These are phyloP conservation scores for Chrysanthemum seticuspe DNA, from an alignment of 129 eudicot genomes.

Conservation along the genomic window DNA sequence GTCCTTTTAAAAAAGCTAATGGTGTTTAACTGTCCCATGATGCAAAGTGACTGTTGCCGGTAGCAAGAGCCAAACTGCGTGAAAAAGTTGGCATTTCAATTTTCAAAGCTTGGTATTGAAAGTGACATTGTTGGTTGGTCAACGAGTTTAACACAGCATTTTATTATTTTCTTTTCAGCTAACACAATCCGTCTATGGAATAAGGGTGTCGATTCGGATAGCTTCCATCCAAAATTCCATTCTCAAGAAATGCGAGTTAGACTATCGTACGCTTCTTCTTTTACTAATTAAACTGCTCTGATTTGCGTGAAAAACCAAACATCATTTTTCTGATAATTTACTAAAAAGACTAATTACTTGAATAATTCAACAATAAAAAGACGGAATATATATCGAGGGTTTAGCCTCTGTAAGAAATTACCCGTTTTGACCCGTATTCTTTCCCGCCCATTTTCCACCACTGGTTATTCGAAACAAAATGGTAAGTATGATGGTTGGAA, in stretches of 20 bases:
- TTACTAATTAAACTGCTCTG: not conserved
- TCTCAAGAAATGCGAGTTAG: slow-evolving; percentile 87
- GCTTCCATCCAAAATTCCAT: slow-evolving; percentile 81
- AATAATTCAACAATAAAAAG: too few relatives aligned
- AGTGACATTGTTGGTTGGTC: not conserved
- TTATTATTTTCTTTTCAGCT: slow-evolving; percentile 43
- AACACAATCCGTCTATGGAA: slow-evolving; percentile 93
- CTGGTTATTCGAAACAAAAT: slow-evolving; percentile 2
- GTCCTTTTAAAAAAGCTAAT: too few relatives aligned
- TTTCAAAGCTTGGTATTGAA: not conserved
- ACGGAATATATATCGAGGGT: too few relatives aligned
- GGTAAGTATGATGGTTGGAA: slow-evolving; percentile 8
- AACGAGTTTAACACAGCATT: not conserved
- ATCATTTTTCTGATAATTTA: not conserved
- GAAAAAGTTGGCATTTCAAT: too few relatives aligned
- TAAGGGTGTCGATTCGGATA: slow-evolving; percentile 99
- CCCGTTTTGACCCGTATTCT: too few relatives aligned
- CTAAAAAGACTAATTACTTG: not conserved
- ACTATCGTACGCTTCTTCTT: slow-evolving; percentile 52
- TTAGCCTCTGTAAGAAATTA: too few relatives aligned
- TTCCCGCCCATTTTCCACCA: too few relatives aligned
- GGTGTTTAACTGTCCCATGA: too few relatives aligned
- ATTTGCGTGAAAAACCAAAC: slow-evolving; percentile 1
- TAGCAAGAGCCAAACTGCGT: too few relatives aligned
- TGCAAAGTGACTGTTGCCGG: too few relatives aligned